Evolutionary conservation across 139 green algal species (phyloP), one percentile per base, ranked within the genome.

Genomic region (Axilococcus clingmanii): DNA sequence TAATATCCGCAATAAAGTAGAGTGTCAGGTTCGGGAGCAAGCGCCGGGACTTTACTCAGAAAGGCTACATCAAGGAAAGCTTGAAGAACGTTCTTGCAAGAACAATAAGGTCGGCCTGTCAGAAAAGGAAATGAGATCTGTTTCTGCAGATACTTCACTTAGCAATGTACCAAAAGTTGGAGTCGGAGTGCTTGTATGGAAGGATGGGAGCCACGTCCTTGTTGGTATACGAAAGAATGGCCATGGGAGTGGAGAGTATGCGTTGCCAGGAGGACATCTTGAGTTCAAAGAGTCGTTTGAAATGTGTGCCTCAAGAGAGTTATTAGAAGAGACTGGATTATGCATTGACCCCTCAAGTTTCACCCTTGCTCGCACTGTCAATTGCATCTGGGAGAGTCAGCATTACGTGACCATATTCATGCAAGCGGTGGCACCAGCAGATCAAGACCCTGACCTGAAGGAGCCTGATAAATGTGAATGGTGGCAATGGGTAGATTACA

Each of bases 391-490:
- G 16, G n/a, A 45, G 22, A 36, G 17, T 12, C 45, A 34, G 5
- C 76, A 84, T 45, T 79, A 80, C 20, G 69, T 84, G 4, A 78
- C 73, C 2, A 49, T 82, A 0, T 84, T 84, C 46, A 71, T 77
- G 55, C 33, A 46, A 0, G 50, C 36, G 2, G 22, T 69, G 5
- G 68, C 76, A 29, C 33, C 48, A 5, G 23, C 43, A 24, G 68
- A 25, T 4, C 27, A 17, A 20, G 4, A 25, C 30, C 22, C 60
- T 11, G 5, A n/a, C 22, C 60, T 60, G 34, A 19, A 28, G 14
- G 58, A 66, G 38, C 58, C 58, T 2, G 19, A 60, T 23, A 66
- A 66, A 27, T 60, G 48, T 29, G 48, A 66, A 17, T 47, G 58
- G 4, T 66, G 58, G 58, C 36, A 53, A 29, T 66, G 58, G 58